Base-by-base conservation (phyloP, 768 basidiomycete species). In the Auriscalpium orientale region DNA sequence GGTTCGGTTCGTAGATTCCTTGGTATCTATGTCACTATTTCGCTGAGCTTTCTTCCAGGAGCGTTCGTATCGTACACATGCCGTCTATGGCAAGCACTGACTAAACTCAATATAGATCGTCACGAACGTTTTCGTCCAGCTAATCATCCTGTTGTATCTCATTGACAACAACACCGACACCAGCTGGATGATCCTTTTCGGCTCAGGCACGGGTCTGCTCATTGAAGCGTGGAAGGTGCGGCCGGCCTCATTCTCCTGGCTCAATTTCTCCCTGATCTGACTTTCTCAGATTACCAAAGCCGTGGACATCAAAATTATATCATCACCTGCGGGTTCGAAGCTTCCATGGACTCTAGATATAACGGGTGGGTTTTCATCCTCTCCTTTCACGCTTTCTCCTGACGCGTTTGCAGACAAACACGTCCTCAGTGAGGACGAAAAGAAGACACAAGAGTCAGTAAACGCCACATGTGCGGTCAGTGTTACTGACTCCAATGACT, bases 131-230 rank as follows among this genome's bases (percentile, higher is more conserved):
- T 84, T 98, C 67, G 89, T 94, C n/a, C 90, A 95, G 75, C 69
- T 88, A 33, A 77, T 98, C 64, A 85, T 97, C 64, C 76, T 95
- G 35, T 77, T 98, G 18, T 98, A 97, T 72, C 86, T 98, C 63
- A 84, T 95, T 64, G 95, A 97, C 73, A 95, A 94, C 69, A 91
- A 90, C 63, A 85, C 91, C 53, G 90, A 98, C 68, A 99, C 95
- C 34, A 92, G 87, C 65, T 95, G 91, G 88, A 98, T 98, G 91
- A 98, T 98, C 69, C 79, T 98, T 22, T 80, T 93, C 69, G 86
- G 89, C 4, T 91, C 89, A 54, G 91, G 89, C 10, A 80, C 84
- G 68, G 89, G 91, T 45, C 79, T 90, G 45, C 62, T 90, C 34
- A 83, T 92, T 56, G 95, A 98, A 71, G 93, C 91, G 2, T 98